Evolutionary conservation across 176 grass and related monocot genomes (phyloP).

Genomic region (Dactylis glomerata): DNA sequence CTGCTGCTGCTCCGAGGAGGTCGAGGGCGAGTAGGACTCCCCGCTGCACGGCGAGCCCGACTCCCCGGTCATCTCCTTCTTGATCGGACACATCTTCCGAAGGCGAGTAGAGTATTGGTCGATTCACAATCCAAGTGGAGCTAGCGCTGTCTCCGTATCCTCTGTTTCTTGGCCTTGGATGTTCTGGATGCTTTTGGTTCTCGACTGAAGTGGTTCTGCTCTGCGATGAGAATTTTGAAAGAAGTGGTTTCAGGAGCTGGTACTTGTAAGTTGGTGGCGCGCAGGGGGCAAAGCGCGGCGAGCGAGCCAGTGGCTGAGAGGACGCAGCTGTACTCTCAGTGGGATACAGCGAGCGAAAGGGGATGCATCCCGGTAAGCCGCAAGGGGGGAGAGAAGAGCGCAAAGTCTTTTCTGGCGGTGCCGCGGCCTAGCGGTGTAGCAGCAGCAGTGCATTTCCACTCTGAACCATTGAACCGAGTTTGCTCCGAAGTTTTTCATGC

Average conservation of each 20-base stretch:
- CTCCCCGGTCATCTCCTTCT: conserved; percentile 40
- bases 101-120: background rate
- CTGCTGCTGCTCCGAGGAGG: background rate
- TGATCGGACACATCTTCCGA: conserved; percentile 29
- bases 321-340: background rate
- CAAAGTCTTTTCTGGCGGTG: too few relatives aligned
- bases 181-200: background rate
- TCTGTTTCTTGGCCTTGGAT: background rate
- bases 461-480: too few relatives aligned
- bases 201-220: background rate
- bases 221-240: background rate
- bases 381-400: too few relatives aligned
- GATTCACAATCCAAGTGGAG: background rate
- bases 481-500: background rate
- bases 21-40: conserved; percentile 19
- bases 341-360: background rate
- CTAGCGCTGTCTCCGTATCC: background rate
- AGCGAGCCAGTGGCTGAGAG: background rate
- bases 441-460: too few relatives aligned
- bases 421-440: too few relatives aligned
- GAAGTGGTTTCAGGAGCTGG: background rate
- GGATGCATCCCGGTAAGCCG: conserved; percentile 6
- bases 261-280: conserved; percentile 35
- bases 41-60: conserved; percentile 13
- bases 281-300: conserved; percentile 12